Evolutionary conservation across 257 asterid genomes (phyloP).

Genomic region (Fraxinus quadrangulata): DNA sequence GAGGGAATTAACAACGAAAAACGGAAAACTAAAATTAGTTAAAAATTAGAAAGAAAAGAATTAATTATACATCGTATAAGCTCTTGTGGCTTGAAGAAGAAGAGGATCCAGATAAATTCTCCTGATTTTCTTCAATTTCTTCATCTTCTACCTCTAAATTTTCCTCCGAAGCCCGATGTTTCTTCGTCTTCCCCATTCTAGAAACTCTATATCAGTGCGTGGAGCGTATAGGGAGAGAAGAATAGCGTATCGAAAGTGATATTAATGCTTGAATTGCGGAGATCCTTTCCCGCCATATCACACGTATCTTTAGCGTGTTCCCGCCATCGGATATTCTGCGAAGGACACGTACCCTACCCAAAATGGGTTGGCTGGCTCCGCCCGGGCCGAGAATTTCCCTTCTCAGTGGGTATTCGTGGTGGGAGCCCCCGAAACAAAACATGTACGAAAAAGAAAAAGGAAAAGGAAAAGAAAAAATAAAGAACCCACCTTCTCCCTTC

Average conservation of each 20-base stretch:
- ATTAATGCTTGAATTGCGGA: neutral
- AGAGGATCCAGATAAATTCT: slow-evolving; percentile 36
- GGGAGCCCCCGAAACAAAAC: no score
- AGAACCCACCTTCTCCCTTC: no score
- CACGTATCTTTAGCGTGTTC: slow-evolving; percentile 30
- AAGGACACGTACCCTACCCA: neutral
- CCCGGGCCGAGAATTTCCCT: no score
- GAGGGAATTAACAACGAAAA: neutral
- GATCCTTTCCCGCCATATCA: slow-evolving; percentile 50
- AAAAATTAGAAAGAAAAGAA: neutral
- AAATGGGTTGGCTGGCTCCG: no score
- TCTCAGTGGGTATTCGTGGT: no score
- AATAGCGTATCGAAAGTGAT: neutral
- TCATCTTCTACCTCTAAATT: slow-evolving; percentile 45
- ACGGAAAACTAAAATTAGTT: neutral
- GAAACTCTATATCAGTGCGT: slow-evolving; percentile 21
- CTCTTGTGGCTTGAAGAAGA: slow-evolving; percentile 51
- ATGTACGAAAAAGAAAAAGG: no score
- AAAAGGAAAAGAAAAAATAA: no score
- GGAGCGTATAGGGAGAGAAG: neutral
- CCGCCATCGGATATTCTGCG: neutral
- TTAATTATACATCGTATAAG: slow-evolving; percentile 64
- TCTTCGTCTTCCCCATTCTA: slow-evolving; percentile 63
- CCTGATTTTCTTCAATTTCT: slow-evolving; percentile 40
- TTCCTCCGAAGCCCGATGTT: slow-evolving; percentile 64